Evolutionary conservation across 2,329 filamentous ascomycete species (phyloP), one percentile per base, ranked within the genome.

Genomic region (Sporothrix schenckii): DNA sequence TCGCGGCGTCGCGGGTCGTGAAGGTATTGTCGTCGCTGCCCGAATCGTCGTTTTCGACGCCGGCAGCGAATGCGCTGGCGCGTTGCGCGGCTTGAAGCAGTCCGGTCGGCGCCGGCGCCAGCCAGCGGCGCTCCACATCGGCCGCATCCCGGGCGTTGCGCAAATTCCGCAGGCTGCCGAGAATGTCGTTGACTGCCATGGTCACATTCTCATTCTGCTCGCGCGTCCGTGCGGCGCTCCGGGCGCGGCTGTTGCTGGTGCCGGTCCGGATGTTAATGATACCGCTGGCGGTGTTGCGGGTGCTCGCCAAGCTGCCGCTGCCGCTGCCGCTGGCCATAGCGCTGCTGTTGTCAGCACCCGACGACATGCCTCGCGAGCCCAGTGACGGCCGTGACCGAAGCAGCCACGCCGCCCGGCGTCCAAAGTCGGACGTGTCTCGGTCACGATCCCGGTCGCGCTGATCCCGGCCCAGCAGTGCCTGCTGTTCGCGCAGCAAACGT

Each of bases 401-500:
- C 19, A 71, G 34, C 69, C 65, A 70, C 3, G 49, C 63, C 49
- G 72, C 65, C 6, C 70, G 70, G 13, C 70, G 70, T 1, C 58
- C 60, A 6, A 70, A 30, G 4, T 69, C 58, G 39, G 14, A 67
- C 47, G 49, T 67, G 69, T 30, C 54, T 34, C 49, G 50, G 21
- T 70, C 67, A 14, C 71, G 52, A 4, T 63, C 49, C 82, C 30
- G 85, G 82, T 61, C 58, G 58, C 58, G 58, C 4, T 39, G 39
- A 10, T 19, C 47, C 14, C 47, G 47, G 16, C 47, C 5, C 4
- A 58, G 6, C 24, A 58, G 54, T 2, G 16, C 19, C 47, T 87
- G 83, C 67, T 86, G 83, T 41, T 81, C 81, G 72, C 87, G 83
- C 39, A 88, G 81, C 2, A 86, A 86, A 24, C 39, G 39, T 39